Evolutionary conservation across 1,139 yeast genomes (phyloP), one percentile per base, ranked within the genome.

Genomic region (Torulaspora globosa): DNA sequence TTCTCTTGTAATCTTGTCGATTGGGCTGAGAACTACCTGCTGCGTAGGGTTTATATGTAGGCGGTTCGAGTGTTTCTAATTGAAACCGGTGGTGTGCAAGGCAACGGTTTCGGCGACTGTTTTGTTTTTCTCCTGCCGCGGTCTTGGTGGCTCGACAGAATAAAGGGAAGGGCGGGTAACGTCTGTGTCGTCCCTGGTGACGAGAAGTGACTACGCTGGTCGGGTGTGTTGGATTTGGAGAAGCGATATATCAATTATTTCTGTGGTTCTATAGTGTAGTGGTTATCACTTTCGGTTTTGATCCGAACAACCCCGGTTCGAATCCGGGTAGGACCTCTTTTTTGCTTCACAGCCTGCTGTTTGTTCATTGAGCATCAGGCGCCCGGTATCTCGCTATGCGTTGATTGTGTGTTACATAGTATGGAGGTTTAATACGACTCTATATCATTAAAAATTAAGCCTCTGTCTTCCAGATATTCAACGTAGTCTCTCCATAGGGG

Each of bases 271-370:
- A 75, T 76, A 75, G 80, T 76, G 80, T 76, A 76, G 80, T 75
- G 80, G 80, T 76, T 74, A 76, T 76, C 80, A 76, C 80, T 71
- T 71, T 75, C 78, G 80, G 79, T 76, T 76, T 74, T 76, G 80
- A 75, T 82, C 88, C 89, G 81, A 71, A 75, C 79, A 80, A 84
- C 90, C 88, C 88, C 90, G 84, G 90, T 83, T 84, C 90, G 90
- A 83, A 81, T 82, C 90, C 89, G 89, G 89, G 88, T 80, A 79
- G 81, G 88, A 82, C 88, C 88, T 82, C 51, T 60, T 59, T 74
- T 73, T 71, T 67, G 56, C 51, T 19, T 28, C n/a, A n/a, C n/a
- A n/a, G n/a, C n/a, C n/a, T n/a, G n/a, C n/a, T n/a, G n/a, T n/a
- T n/a, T n/a, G n/a, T n/a, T n/a, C n/a, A n/a, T n/a, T n/a, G n/a